These are phyloP conservation scores for Amylostereum chailletii DNA, from an alignment of 1,284 basidiomycete genomes.

Conservation along the genomic window DNA sequence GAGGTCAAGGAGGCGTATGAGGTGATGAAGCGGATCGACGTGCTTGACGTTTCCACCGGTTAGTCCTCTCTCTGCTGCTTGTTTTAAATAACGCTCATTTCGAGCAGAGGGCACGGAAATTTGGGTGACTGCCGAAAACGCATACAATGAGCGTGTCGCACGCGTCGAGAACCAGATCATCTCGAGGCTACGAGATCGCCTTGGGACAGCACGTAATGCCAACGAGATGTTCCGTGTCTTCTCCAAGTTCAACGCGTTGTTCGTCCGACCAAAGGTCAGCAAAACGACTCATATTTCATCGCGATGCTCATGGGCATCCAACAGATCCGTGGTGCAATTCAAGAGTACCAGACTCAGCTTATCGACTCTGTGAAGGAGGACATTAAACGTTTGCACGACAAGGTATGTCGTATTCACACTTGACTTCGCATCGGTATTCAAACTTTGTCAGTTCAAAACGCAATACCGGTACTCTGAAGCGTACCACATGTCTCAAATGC, in stretches of 20 bases:
- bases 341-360: conserved; percentile 97
- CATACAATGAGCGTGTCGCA: conserved; percentile 96
- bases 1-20: conserved; percentile 95
- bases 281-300: not conserved
- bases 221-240: conserved; percentile 99
- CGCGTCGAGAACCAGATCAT: conserved; percentile 99
- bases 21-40: conserved; percentile 91
- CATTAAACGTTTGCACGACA: conserved; percentile 91
- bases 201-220: conserved; percentile 94
- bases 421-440: conserved; percentile 4
- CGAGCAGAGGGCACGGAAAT: conserved; percentile 89
- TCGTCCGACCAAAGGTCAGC: conserved; percentile 92
- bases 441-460: conserved; percentile 65
- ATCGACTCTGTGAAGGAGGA: conserved; percentile 98
- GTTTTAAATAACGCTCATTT: not conserved
- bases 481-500: conserved; percentile 97
- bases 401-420: conserved; percentile 33
- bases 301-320: not conserved
- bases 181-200: conserved; percentile 80
- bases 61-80: conserved; percentile 19
- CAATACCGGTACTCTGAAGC: conserved; percentile 94
- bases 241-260: conserved; percentile 96
- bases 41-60: conserved; percentile 88
- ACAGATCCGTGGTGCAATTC: conserved; percentile 91
- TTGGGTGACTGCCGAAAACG: conserved; percentile 94